Evolutionary conservation across 805 yeast species (phyloP).

Genomic region (Ogataea glucozyma): DNA sequence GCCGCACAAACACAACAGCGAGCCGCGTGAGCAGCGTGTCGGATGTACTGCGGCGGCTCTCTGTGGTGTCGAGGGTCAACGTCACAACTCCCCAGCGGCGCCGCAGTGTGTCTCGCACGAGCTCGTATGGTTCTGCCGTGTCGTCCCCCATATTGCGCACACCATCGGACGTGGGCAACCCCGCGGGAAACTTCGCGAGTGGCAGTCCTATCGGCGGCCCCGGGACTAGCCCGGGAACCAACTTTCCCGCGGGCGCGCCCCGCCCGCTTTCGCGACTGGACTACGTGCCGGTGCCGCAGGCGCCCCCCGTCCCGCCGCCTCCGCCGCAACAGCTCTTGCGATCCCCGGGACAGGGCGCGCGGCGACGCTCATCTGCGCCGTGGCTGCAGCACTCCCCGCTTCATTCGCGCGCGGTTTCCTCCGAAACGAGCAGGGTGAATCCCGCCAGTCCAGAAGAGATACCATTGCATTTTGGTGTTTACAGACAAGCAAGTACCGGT

Average conservation of each 20-base stretch:
- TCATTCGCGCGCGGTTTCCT: conserved; percentile 1
- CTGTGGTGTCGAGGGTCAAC: neutral
- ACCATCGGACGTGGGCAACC: too few relatives aligned
- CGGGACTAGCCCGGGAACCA: too few relatives aligned
- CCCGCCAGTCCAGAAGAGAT: conserved; percentile 2
- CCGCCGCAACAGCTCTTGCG: neutral
- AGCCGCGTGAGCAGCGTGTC: conserved; percentile 1
- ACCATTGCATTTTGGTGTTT: conserved; percentile 1
- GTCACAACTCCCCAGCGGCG: neutral
- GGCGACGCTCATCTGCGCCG: neutral
- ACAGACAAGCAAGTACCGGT: neutral
- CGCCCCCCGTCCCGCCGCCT: too few relatives aligned
- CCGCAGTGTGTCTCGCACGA: neutral
- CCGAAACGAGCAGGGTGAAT: neutral
- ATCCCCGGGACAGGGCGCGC: neutral
- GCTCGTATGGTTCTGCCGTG: neutral
- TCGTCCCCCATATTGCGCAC: neutral
- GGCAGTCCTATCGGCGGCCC: too few relatives aligned
- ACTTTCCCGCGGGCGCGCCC: neutral
- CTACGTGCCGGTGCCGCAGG: neutral
- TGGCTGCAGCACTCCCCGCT: conserved; percentile 3
- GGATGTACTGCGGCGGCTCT: conserved; percentile 2
- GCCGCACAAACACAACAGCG: neutral
- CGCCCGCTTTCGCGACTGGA: conserved; percentile 6
- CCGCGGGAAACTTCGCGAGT: too few relatives aligned